Conservation (phyloP, 2,329 filamentous ascomycete genomes). For the Fusarium sp. region DNA sequence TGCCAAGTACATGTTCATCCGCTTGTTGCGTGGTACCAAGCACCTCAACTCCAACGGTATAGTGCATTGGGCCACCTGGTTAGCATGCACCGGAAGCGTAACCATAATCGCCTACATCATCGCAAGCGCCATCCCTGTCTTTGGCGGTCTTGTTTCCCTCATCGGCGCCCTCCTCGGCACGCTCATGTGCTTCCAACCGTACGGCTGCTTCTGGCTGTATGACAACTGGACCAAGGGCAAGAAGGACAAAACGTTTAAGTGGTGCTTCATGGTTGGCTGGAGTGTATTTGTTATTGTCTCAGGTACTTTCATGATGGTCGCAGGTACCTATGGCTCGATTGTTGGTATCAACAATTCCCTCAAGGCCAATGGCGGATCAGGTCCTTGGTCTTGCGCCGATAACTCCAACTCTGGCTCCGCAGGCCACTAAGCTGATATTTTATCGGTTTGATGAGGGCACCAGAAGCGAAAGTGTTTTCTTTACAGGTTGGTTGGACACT, state of each 20-base stretch:
- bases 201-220: constrained; percentile 49
- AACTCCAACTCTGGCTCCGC: constrained; percentile 53
- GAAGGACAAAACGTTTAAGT: constrained; percentile 3
- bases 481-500: too few relatives aligned
- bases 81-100: constrained; percentile 47
- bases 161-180: constrained; percentile 49
- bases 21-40: constrained; percentile 46
- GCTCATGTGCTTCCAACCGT: constrained; percentile 48
- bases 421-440: constrained; percentile 9
- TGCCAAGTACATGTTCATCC: constrained; percentile 35
- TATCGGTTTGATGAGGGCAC: too few relatives aligned
- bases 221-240: constrained; percentile 45
- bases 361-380: constrained; percentile 51
- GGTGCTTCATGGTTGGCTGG: constrained; percentile 32
- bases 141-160: constrained; percentile 47
- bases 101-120: constrained; percentile 48
- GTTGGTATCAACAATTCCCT: constrained; percentile 53
- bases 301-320: constrained; percentile 57
- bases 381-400: constrained; percentile 58
- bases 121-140: constrained; percentile 43
- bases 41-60: constrained; percentile 49
- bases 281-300: constrained; percentile 27
- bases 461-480: too few relatives aligned
- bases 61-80: constrained; percentile 51
- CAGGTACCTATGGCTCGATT: constrained; percentile 60